A percentile compares a stretch with the other conserved stretches of the same genome.
Conservation (phyloP, 805 yeast genomes). For the Kodamaea lidongshanica region DNA sequence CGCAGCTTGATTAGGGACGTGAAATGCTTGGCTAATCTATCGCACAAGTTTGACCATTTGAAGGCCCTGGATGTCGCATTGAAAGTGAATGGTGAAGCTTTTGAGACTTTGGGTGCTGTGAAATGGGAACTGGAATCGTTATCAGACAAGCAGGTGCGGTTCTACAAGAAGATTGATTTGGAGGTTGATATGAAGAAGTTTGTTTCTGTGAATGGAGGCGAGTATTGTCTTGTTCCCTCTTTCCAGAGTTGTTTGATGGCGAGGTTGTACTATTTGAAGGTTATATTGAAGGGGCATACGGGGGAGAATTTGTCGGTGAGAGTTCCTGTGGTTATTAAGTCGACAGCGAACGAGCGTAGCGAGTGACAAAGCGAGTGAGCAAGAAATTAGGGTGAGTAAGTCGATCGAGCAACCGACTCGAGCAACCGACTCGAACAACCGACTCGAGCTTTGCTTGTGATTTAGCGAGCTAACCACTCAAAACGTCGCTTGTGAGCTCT, state of each 20-base stretch:
- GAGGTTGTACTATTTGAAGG: constrained; percentile 28
- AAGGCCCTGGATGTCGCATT: constrained; percentile 16
- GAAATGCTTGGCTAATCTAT: constrained; percentile 26
- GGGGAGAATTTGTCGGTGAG: constrained; percentile 20
- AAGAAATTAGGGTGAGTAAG: no score
- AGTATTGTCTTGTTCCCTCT: constrained; percentile 33
- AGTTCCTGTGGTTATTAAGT: constrained; percentile 25
- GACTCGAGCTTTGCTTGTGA: no score
- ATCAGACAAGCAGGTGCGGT: constrained; percentile 13
- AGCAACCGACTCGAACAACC: no score
- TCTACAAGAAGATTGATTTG: constrained; percentile 18
- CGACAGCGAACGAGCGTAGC: no score
- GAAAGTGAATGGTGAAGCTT: constrained; percentile 8
- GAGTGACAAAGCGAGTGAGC: no score
- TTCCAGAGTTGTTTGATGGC: constrained; percentile 33
- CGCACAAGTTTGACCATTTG: constrained; percentile 23
- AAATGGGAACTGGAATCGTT: constrained; percentile 17
- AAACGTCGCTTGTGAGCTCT: no score
- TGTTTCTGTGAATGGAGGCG: constrained; percentile 12
- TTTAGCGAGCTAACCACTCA: no score
- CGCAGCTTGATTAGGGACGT: constrained; percentile 24
- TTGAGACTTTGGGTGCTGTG: constrained; percentile 10
- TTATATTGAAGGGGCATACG: constrained; percentile 20
- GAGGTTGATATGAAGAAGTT: constrained; percentile 24
- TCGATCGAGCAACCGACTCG: no score